Percentiles rank a stretch among this genome's conserved stretches.
These are phyloP conservation scores for Bertia moriformis DNA, from an alignment of 2,329 filamentous ascomycete species.

Conservation along the genomic window DNA sequence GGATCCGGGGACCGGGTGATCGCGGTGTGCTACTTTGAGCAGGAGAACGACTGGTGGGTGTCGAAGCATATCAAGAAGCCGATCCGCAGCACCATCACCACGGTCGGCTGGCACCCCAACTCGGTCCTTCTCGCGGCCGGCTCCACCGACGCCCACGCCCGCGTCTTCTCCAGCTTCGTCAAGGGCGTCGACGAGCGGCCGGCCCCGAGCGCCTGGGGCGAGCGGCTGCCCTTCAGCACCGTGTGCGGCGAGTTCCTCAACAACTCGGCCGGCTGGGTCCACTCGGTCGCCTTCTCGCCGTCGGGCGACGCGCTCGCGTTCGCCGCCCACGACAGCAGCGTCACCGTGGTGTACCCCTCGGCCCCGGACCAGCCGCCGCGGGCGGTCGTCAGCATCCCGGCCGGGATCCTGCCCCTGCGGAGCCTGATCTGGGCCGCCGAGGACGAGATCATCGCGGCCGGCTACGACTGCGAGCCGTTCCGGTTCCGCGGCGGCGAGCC, in stretches of 20 bases:
- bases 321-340: conserved; percentile 84
- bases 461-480: conserved; percentile 81
- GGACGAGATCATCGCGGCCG: conserved; percentile 84
- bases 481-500: conserved; percentile 64
- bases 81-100: conserved; percentile 90
- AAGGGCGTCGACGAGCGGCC: conserved; percentile 83
- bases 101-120: conserved; percentile 93
- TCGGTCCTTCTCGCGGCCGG: conserved; percentile 86
- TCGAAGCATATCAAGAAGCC: conserved; percentile 99
- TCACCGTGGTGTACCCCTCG: conserved; percentile 89
- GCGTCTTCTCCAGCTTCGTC: conserved; percentile 90
- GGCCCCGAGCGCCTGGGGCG: conserved; percentile 80
- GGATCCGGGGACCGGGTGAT: conserved; percentile 92
- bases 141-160: conserved; percentile 90
- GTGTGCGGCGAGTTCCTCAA: conserved; percentile 95
- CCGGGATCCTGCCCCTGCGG: conserved; percentile 81
- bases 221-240: conserved; percentile 92
- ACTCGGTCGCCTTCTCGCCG: conserved; percentile 83
- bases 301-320: conserved; percentile 84
- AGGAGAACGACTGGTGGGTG: conserved; percentile 99
- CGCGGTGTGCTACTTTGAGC: conserved; percentile 94
- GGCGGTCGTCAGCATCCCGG: conserved; percentile 80
- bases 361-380: conserved; percentile 79
- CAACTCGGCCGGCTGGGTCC: conserved; percentile 92
- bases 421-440: conserved; percentile 86